Percentiles rank a stretch among this genome's conserved stretches.
phyloP scores from a whole-genome alignment of 2,329 filamentous ascomycete genomes.

The Alternaria solani region DNA sequence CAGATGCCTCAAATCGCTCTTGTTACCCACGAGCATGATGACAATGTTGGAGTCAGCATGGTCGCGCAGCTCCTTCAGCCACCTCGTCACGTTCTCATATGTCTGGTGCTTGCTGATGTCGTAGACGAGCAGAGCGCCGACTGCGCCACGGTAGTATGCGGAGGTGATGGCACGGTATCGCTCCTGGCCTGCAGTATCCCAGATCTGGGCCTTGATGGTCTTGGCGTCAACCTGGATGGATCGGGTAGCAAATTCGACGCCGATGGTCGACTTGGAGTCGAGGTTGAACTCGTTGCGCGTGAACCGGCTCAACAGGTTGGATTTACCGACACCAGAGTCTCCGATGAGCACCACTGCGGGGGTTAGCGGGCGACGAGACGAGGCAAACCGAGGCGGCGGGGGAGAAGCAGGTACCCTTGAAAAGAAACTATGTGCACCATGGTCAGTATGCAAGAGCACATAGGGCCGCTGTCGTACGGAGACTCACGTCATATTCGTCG shows the following conservation, averaged over 20 bases:
- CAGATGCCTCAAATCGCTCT: conserved; percentile 99
- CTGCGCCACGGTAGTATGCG: conserved; percentile 97
- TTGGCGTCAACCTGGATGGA: conserved; percentile 99
- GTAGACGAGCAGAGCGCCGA: conserved; percentile 96
- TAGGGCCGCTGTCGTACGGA: conserved; percentile 29
- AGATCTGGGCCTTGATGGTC: conserved; percentile 99
- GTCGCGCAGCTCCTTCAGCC: conserved; percentile 98
- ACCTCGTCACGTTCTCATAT: conserved; percentile 98
- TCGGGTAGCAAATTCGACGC: conserved; percentile 97
- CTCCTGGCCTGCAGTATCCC: conserved; percentile 99
- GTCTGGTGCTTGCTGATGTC: conserved; percentile 99
- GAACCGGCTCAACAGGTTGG: conserved; percentile 99
- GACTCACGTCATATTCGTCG: conserved; percentile 98
- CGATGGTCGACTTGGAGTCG: conserved; percentile 99
- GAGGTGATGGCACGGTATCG: conserved; percentile 99
- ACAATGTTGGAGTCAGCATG: conserved; percentile 99
- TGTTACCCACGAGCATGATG: conserved; percentile 99
- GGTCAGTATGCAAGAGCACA: conserved; percentile 33
- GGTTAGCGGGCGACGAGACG: conserved; percentile 38
- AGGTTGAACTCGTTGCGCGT: conserved; percentile 99
- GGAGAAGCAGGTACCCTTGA: conserved; percentile 77
- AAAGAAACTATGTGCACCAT: conserved; percentile 77
- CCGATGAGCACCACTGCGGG: conserved; percentile 91
- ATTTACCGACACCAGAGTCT: conserved; percentile 99
- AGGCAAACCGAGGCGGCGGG: conserved; percentile 25